A percentile compares a stretch with the other conserved stretches of the same genome.
phyloP scores from a whole-genome alignment of 208 protist species.

The Trichomonas tenax region DNA sequence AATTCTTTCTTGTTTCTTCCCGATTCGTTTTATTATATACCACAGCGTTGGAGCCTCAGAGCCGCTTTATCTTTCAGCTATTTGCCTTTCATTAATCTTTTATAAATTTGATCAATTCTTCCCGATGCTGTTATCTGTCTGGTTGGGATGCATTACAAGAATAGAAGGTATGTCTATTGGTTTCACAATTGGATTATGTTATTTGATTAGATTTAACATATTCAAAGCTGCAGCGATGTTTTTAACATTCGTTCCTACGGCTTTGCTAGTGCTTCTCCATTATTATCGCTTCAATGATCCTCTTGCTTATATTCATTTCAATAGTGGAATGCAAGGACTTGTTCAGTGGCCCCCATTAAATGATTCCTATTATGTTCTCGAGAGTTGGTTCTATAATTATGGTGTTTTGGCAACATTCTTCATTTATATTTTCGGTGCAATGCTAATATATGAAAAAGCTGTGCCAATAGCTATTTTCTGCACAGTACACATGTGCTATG shows the following conservation, averaged over 20 bases:
- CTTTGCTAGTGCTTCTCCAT: neutral
- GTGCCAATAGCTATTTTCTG: neutral
- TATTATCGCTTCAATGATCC: neutral
- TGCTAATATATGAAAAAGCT: neutral
- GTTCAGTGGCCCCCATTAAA: neutral
- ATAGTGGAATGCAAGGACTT: neutral
- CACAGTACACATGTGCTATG: neutral
- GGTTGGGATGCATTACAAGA: neutral
- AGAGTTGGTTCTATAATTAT: neutral
- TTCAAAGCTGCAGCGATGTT: neutral
- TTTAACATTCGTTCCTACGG: neutral
- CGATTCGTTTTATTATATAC: neutral
- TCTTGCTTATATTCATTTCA: slow-evolving; percentile 5
- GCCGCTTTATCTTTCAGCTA: neutral
- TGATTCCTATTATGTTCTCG: neutral
- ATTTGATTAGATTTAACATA: neutral
- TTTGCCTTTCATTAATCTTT: neutral
- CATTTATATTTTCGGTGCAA: neutral
- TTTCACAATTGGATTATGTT: neutral
- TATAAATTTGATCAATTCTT: neutral
- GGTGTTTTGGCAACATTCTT: neutral
- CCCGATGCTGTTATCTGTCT: neutral
- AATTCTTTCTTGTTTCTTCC: neutral
- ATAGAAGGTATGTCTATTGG: slow-evolving; percentile 1
- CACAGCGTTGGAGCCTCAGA: neutral